Evolutionary conservation across 306 rosid species (phyloP), one percentile per base, ranked within the genome.

Genomic region (Ceratonia siliqua): DNA sequence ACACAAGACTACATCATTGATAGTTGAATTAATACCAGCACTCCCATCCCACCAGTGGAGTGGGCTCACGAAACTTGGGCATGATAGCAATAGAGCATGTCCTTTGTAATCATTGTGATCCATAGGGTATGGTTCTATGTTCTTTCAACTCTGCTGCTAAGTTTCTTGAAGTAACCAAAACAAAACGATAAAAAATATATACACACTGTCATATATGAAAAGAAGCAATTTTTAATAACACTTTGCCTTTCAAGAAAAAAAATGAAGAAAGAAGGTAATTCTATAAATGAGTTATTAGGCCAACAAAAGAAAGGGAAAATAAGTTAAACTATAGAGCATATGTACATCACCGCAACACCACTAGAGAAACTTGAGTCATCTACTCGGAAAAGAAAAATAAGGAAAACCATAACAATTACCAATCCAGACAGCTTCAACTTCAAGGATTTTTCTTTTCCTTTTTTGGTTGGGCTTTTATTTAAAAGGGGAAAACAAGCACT

Each of bases 341-440:
- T 64, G 57, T 52, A 38, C 79, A 75, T 39, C 53, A 57, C 43
- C 21, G 5, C 71, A 75, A 27, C 15, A 57, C 32, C 17, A 33
- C 64, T 58, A 48, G 32, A 59, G 64, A 50, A 50, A 17, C 1
- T 48, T 68, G 53, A 45, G 39, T 17, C 41, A 52, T 52, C 12
- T 6, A 48, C 12, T 28, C 8, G 21, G 2, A 13, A 8, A 39
- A 43, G 22, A n/a, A 66, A 63, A 41, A 38, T 63, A 27, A 21
- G 33, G 32, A 21, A 33, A 18, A 32, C 15, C 1, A 24, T 12
- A 65, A 42, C 53, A 65, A 42, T 64, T 27, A 58, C 13, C 56
- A 58, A 72, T 45, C 46, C 56, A 72, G 27, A 58, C 6, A 25
- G 50, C 55, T 54, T 25, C 59, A 70, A 21, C 41, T 68, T 46